Evolutionary conservation across 2,329 filamentous ascomycete genomes (phyloP), one percentile per base, ranked within the genome.

Genomic region (Fusarium mangiferae): DNA sequence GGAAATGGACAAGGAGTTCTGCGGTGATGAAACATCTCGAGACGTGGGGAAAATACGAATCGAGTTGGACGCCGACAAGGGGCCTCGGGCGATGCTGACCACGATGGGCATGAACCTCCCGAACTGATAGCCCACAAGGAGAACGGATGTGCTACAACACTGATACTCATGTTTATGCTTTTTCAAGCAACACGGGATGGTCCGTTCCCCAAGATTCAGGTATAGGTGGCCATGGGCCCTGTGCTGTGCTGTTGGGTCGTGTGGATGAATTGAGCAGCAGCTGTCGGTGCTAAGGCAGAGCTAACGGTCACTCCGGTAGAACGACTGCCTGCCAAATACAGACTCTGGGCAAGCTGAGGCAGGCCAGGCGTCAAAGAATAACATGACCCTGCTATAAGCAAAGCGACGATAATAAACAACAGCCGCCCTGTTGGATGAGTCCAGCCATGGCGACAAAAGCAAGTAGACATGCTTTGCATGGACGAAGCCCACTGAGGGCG

Each of bases 21-120:
- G 61, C 57, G 68, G 42, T 70, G 60, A 75, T 77, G 76, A 78
- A 78, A 78, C 76, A 78, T 78, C 45, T 69, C 62, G 45, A 48
- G 72, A 75, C 74, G 68, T 78, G 76, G 76, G 76, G 76, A 78
- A 78, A 75, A 78, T 78, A 78, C 74, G 76, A 77, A 75, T 75
- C 64, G 66, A 76, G 70, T 64, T 73, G 68, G 39, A 44, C 62
- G 39, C 68, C 55, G 68, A 69, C 72, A 68, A 66, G 71, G 71
- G 67, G 54, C 54, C 33, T 62, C 39, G 39, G 55, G 52, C 46
- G 38, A 45, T 65, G 56, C 59, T 71, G 59, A 74, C 51, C 46
- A 33, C 48, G 62, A 71, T 61, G 62, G 49, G 57, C 42, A 65
- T 65, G 42, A 68, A 46, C 42, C 42, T 61, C 30, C 66, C 69